Evolutionary conservation across 306 rosid species (phyloP), one percentile per base, ranked within the genome.

Genomic region (Acacia confusa): DNA sequence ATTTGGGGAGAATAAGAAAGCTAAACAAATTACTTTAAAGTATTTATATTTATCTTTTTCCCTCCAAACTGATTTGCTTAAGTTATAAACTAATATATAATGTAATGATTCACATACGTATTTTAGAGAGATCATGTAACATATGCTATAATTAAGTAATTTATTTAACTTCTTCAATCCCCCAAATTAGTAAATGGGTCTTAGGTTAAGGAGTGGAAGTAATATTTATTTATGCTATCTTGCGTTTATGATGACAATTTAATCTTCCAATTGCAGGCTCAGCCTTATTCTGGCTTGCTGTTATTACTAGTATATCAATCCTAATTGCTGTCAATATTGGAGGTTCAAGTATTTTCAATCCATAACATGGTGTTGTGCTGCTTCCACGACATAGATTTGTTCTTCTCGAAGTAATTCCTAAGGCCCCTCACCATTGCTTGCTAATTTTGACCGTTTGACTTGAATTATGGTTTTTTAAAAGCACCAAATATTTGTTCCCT

Each of bases 321-420:
- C 85, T 96, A 72, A 92, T 92, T 86, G 90, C 99, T 58, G 9
- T 88, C 85, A 91, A 88, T 75, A 84, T 93, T 43, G 94, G 97
- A 28, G 94, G 98, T 78, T 92, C 98, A 60, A 88, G 86, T 85
- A 75, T 96, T 82, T 96, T 96, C 94, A 96, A 95, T 85, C 99
- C 98, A 72, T 95, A 83, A 92, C 69, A 69, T 58, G 76, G 77
- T 30, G 4, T 72, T 9, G 22, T 68, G 61, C 45, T 83, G 85
- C 83, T 61, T 60, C 81, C 77, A 76, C 28, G 72, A 84, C 85
- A 65, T 75, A 63, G 60, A 34, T 76, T 79, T 69, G 67, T 84
- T 80, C 84, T 83, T 44, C 71, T 79, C 69, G 84, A 68, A 79
- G 89, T 88, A 86, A 75, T 86, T 83, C 82, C 52, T 0, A 4